Evolutionary conservation across 2,329 filamentous ascomycete species (phyloP).

Genomic region (Blastomyces gilchristii): DNA sequence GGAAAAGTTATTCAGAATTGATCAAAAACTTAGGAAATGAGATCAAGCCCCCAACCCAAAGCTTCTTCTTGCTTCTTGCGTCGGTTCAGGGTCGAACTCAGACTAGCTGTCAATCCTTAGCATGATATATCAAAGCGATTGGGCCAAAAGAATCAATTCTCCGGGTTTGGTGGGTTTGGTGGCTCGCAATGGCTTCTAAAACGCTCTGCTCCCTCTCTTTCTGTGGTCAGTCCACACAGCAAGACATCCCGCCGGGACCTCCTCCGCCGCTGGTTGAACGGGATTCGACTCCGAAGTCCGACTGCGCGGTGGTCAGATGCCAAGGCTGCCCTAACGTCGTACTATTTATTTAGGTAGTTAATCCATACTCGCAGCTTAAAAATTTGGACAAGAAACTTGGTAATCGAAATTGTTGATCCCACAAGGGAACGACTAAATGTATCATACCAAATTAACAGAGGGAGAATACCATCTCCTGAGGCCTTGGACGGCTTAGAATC

Average conservation of each 20-base stretch:
- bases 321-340: no score
- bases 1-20: not conserved
- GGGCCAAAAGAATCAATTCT: not conserved
- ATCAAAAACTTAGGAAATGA: not conserved
- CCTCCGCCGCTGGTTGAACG: not conserved
- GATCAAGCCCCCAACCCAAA: not conserved
- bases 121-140: not conserved
- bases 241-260: no score
- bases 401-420: not conserved
- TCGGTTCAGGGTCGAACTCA: not conserved
- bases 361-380: no score
- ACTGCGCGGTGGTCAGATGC: no score
- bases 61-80: no score
- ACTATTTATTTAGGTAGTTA: no score
- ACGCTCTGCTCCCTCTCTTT: not conserved
- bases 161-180: not conserved
- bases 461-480: not conserved
- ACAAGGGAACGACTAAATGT: not conserved
- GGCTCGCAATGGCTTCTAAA: not conserved
- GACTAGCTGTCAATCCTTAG: not conserved
- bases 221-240: no score
- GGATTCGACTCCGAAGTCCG: not conserved
- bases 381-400: not conserved
- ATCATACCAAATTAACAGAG: not conserved
- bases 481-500: not conserved